Conservation (phyloP, 2,329 filamentous ascomycete species). For the Microdochium trichocladiopsis region DNA sequence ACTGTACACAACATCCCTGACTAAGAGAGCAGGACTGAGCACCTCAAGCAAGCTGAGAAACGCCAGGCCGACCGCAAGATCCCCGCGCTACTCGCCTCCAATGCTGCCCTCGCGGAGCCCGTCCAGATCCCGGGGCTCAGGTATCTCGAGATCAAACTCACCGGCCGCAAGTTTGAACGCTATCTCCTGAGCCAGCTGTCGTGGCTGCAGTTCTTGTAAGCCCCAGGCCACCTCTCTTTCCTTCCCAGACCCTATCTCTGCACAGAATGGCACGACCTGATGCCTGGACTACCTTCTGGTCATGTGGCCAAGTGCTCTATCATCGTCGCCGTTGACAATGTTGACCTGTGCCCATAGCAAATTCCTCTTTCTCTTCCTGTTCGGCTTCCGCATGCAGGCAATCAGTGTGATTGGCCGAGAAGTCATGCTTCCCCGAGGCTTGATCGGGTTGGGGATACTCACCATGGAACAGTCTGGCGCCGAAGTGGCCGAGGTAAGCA, state of each 20-base stretch:
- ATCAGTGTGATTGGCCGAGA: constrained; percentile 62
- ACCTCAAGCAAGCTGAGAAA: constrained; percentile 60
- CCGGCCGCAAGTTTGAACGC: constrained; percentile 63
- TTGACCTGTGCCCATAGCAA: too few relatives aligned
- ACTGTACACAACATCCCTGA: too few relatives aligned
- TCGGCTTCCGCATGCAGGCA: constrained; percentile 62
- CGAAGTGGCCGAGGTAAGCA: constrained; percentile 45
- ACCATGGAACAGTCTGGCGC: constrained; percentile 60
- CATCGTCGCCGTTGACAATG: too few relatives aligned
- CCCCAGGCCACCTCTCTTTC: constrained; percentile 3
- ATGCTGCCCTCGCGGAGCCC: constrained; percentile 44
- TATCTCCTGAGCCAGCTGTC: constrained; percentile 61
- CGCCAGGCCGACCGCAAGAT: constrained; percentile 37
- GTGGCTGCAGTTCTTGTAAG: constrained; percentile 58
- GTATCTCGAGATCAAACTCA: constrained; percentile 66
- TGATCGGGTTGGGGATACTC: constrained; percentile 62
- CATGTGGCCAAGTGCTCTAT: too few relatives aligned
- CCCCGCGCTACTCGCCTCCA: constrained; percentile 37
- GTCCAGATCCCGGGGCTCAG: constrained; percentile 55
- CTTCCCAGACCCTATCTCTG: not conserved
- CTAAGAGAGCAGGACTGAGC: constrained; percentile 77
- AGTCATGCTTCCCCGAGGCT: constrained; percentile 65
- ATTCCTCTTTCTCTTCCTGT: constrained; percentile 53
- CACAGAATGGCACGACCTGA: too few relatives aligned
- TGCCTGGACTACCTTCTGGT: too few relatives aligned